Percentiles rank a stretch among this genome's conserved stretches.
These are phyloP conservation scores for Malus asiatica DNA, from an alignment of 306 rosid species.

Conservation along the genomic window DNA sequence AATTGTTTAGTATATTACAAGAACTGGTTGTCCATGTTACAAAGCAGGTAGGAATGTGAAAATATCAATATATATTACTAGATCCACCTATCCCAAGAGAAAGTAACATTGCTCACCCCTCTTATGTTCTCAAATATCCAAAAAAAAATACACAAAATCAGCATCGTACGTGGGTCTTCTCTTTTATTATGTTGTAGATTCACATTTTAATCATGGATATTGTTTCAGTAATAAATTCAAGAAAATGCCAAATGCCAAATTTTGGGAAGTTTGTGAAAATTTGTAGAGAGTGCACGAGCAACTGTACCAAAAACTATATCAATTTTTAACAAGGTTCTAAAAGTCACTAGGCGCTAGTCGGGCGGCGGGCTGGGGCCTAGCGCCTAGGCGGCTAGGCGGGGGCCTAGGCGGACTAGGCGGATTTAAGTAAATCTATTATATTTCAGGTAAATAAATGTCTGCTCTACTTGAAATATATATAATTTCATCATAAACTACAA, in stretches of 20 bases:
- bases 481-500: too few relatives aligned
- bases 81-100: background rate
- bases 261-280: background rate
- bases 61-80: background rate
- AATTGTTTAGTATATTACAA: background rate
- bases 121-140: background rate
- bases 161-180: background rate
- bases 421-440: too few relatives aligned
- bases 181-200: background rate
- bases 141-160: too few relatives aligned
- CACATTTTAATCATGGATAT: background rate
- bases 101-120: background rate
- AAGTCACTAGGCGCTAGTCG: too few relatives aligned
- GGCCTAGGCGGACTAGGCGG: too few relatives aligned
- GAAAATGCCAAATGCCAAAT: background rate
- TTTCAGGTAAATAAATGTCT: too few relatives aligned
- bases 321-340: too few relatives aligned
- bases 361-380: too few relatives aligned
- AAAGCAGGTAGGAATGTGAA: background rate
- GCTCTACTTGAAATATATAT: too few relatives aligned
- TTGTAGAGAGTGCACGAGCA: background rate
- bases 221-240: background rate
- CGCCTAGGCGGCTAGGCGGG: too few relatives aligned
- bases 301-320: too few relatives aligned
- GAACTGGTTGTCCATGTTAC: background rate